phyloP scores from a whole-genome alignment of 345 rosid genomes.

The Eucalyptus melliodora region DNA sequence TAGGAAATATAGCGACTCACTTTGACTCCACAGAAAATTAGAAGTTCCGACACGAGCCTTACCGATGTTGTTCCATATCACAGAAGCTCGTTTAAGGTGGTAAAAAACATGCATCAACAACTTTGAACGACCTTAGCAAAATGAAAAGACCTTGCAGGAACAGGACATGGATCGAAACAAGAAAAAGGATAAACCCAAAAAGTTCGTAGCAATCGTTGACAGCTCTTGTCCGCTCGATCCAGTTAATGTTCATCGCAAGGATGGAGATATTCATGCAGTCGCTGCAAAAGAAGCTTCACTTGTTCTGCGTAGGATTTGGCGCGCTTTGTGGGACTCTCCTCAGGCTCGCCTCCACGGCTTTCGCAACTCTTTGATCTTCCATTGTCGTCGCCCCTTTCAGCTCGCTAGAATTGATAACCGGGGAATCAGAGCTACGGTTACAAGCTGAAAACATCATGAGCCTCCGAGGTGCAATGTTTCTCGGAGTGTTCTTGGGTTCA shows the following conservation, averaged over 20 bases:
- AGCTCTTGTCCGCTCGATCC: background rate
- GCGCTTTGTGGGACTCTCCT: conserved; percentile 41
- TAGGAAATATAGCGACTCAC: background rate
- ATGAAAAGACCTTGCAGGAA: background rate
- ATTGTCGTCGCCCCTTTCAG: background rate
- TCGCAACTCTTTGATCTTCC: conserved; percentile 17
- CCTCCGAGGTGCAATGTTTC: background rate
- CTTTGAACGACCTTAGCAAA: background rate
- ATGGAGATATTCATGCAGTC: background rate
- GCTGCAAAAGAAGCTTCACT: background rate
- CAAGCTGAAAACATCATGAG: background rate
- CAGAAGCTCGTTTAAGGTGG: background rate
- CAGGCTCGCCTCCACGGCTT: conserved; percentile 38
- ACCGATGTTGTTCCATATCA: background rate
- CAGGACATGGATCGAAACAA: background rate
- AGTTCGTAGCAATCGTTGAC: background rate
- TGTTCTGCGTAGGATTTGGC: conserved; percentile 49
- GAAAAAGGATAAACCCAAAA: background rate
- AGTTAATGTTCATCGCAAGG: background rate
- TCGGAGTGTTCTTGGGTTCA: background rate
- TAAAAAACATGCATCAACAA: background rate
- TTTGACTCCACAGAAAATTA: background rate
- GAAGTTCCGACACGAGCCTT: background rate
- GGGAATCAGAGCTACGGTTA: background rate
- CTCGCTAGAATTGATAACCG: background rate